Conservation (phyloP, 2,329 filamentous ascomycete species). For the Fusarium compactum region DNA sequence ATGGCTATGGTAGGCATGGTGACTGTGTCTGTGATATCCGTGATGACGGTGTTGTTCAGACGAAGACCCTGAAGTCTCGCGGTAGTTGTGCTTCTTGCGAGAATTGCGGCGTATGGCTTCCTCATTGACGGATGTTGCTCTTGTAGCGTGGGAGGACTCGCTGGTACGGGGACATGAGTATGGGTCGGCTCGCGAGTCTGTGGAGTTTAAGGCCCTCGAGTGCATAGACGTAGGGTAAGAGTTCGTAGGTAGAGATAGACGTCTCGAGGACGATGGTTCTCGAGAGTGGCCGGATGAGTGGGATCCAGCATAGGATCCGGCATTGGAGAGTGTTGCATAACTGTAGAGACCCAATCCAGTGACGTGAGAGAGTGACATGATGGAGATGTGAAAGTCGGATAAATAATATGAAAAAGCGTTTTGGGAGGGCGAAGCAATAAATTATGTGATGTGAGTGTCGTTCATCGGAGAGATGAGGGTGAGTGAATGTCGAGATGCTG, state of each 20-base stretch:
- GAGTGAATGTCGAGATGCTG: neutral
- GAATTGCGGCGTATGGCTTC: conserved; percentile 2
- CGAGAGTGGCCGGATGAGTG: conserved; percentile 10
- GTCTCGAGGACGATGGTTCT: neutral
- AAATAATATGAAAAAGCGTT: neutral
- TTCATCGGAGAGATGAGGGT: neutral
- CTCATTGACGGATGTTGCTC: conserved; percentile 19
- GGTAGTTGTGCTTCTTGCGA: neutral
- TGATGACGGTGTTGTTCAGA: conserved; percentile 7
- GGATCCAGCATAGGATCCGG: neutral
- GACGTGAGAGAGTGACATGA: neutral
- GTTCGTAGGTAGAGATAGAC: neutral
- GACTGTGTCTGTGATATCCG: conserved; percentile 1
- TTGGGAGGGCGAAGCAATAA: neutral
- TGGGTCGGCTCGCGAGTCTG: conserved; percentile 8
- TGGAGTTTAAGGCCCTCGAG: conserved; percentile 9
- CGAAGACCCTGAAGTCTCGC: neutral
- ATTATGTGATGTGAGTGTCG: neutral
- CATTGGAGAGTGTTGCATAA: conserved; percentile 2
- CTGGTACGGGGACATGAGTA: conserved; percentile 10
- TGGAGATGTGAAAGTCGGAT: neutral
- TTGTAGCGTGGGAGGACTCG: conserved; percentile 28
- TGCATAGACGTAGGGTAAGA: conserved; percentile 3
- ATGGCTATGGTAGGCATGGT: conserved; percentile 11
- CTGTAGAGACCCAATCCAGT: neutral